Conservation (phyloP, 768 basidiomycete species). For the Boletus rubroflammeus region DNA sequence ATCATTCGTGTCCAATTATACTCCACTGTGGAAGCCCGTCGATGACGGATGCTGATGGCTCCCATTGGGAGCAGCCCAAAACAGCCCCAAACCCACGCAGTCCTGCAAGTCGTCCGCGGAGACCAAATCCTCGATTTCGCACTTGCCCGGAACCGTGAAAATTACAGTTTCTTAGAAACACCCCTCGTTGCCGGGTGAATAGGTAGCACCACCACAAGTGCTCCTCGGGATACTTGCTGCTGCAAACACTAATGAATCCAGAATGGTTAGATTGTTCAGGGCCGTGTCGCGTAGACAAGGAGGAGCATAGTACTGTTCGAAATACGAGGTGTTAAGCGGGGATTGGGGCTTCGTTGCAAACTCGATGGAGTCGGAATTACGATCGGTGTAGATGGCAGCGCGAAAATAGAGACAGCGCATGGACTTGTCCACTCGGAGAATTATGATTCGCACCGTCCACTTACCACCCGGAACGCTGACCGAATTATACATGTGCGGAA, state of each 20-base stretch:
- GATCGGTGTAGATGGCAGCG: slow-evolving; percentile 8
- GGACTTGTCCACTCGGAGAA: background rate
- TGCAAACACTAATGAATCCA: background rate
- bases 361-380: background rate
- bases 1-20: slow-evolving; percentile 16
- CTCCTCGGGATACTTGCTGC: background rate
- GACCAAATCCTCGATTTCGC: slow-evolving; percentile 5
- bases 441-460: background rate
- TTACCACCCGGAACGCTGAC: background rate
- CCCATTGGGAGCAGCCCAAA: slow-evolving; percentile 12
- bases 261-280: slow-evolving; percentile 6
- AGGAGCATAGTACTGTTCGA: slow-evolving; percentile 1
- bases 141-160: slow-evolving; percentile 5
- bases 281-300: slow-evolving; percentile 8
- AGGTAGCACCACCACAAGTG: background rate
- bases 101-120: slow-evolving; percentile 25
- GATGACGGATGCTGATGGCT: slow-evolving; percentile 17
- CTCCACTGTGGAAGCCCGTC: slow-evolving; percentile 22
- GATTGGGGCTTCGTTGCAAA: background rate
- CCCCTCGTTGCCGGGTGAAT: slow-evolving; percentile 7
- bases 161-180: background rate
- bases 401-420: background rate
- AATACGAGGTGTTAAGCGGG: background rate
- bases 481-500: slow-evolving; percentile 5
- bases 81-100: slow-evolving; percentile 15